Percentiles rank a stretch among this genome's conserved stretches.
These are phyloP conservation scores for Baudoinia panamericana DNA, from an alignment of 495 filamentous ascomycete species.

Conservation along the genomic window DNA sequence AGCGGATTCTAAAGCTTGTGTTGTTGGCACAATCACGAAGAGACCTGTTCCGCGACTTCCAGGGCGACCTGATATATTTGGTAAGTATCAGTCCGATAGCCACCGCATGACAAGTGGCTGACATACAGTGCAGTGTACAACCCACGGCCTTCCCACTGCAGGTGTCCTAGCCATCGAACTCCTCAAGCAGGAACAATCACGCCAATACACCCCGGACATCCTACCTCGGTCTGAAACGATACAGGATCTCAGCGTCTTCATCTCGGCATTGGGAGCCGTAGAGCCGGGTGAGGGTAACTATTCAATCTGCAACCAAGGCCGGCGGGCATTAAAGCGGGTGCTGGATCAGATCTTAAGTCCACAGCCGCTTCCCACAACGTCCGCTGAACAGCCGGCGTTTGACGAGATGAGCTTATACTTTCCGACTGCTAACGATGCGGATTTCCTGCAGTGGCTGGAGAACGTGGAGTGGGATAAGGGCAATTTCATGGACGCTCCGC, in stretches of 20 bases:
- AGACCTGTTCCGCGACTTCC: constrained; percentile 37
- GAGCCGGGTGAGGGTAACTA: constrained; percentile 43
- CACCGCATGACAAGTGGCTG: not conserved
- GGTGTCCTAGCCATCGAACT: constrained; percentile 51
- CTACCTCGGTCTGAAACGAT: constrained; percentile 48
- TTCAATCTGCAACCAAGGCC: constrained; percentile 36
- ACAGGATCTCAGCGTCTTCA: constrained; percentile 50
- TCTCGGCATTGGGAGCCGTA: constrained; percentile 45
- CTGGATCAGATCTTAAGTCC: constrained; percentile 35
- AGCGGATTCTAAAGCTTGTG: constrained; percentile 37
- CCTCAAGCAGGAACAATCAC: constrained; percentile 40
- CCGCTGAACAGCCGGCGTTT: constrained; percentile 3
- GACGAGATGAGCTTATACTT: constrained; percentile 21
- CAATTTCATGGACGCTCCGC: constrained; percentile 16
- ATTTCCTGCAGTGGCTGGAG: constrained; percentile 30
- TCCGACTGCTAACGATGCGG: constrained; percentile 25
- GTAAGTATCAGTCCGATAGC: constrained; percentile 29
- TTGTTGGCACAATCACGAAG: constrained; percentile 36
- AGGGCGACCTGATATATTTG: constrained; percentile 43
- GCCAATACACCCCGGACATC: constrained; percentile 26
- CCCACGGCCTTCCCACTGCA: constrained; percentile 41
- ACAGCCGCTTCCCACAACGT: not conserved
- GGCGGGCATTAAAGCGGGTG: constrained; percentile 33
- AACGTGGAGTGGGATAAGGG: constrained; percentile 29
- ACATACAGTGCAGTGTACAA: constrained; percentile 13